Conservation (phyloP, 2,329 filamentous ascomycete genomes). For the Penicillium occitanis region DNA sequence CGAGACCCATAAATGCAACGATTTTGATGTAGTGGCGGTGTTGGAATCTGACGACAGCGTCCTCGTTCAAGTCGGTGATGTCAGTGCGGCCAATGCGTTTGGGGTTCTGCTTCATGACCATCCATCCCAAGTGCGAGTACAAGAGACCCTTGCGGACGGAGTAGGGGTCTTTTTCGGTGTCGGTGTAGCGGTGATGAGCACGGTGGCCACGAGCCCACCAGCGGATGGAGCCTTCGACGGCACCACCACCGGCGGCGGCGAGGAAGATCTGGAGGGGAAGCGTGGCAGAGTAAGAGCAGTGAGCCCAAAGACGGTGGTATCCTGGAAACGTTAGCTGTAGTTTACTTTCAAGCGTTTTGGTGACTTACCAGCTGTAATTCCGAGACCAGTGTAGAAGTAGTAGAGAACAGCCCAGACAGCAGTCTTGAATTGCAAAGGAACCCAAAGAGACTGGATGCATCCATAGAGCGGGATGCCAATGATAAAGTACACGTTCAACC, state of each 20-base stretch:
- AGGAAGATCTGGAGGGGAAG: conserved; percentile 78
- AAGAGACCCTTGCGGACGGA: conserved; percentile 83
- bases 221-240: conserved; percentile 80
- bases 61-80: conserved; percentile 84
- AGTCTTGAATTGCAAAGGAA: conserved; percentile 70
- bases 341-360: neutral
- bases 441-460: conserved; percentile 73
- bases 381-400: conserved; percentile 80
- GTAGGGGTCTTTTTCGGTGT: conserved; percentile 89
- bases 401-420: conserved; percentile 71
- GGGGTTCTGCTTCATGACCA: conserved; percentile 91
- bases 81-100: conserved; percentile 85
- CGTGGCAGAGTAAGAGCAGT: conserved; percentile 77
- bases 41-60: conserved; percentile 81
- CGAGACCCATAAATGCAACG: conserved; percentile 72
- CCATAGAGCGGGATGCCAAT: conserved; percentile 73
- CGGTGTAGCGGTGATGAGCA: conserved; percentile 87
- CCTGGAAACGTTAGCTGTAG: conserved; percentile 42
- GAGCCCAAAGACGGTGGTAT: conserved; percentile 83
- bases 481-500: conserved; percentile 84
- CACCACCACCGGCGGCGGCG: conserved; percentile 75
- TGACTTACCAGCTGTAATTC: conserved; percentile 70
- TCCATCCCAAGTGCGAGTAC: conserved; percentile 85
- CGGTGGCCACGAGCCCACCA: conserved; percentile 89
- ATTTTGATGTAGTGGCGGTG: conserved; percentile 83